Evolutionary conservation across 805 yeast genomes (phyloP).

Genomic region (Ogataea corticis): DNA sequence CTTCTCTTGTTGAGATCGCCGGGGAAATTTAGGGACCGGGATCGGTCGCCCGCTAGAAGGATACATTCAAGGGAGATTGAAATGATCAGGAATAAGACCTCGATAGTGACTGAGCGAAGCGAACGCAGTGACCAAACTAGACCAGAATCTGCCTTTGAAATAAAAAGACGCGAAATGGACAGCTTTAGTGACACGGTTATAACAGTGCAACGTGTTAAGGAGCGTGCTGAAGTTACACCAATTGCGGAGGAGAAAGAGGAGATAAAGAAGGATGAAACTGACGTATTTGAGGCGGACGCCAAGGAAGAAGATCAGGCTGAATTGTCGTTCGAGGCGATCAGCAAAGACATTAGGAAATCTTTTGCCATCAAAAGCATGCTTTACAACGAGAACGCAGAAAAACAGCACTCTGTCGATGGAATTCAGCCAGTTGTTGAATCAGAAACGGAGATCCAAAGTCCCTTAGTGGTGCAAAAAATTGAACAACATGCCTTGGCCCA

Average conservation of each 20-base stretch:
- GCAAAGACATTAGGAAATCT: constrained; percentile 33
- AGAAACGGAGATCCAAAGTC: background rate
- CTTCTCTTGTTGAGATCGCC: constrained; percentile 27
- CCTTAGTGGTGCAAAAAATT: background rate
- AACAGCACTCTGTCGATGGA: background rate
- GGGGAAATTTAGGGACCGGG: constrained; percentile 16
- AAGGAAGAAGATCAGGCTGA: constrained; percentile 16
- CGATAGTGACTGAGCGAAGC: constrained; percentile 10
- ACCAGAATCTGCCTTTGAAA: background rate
- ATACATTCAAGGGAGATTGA: constrained; percentile 22
- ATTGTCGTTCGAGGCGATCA: constrained; percentile 33
- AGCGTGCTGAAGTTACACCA: background rate
- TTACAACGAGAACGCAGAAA: constrained; percentile 9
- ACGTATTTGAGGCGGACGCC: too few relatives aligned
- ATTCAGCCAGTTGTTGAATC: too few relatives aligned
- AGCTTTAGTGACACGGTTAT: background rate
- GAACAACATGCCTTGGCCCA: background rate
- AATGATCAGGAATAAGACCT: constrained; percentile 17
- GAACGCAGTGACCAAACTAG: background rate
- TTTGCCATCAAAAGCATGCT: constrained; percentile 26
- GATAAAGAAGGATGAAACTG: background rate
- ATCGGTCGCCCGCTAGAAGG: constrained; percentile 21
- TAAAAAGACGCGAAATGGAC: background rate
- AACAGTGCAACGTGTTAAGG: background rate
- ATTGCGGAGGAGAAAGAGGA: background rate